Evolutionary conservation across 345 rosid species (phyloP).

Genomic region (Camelina hispida): DNA sequence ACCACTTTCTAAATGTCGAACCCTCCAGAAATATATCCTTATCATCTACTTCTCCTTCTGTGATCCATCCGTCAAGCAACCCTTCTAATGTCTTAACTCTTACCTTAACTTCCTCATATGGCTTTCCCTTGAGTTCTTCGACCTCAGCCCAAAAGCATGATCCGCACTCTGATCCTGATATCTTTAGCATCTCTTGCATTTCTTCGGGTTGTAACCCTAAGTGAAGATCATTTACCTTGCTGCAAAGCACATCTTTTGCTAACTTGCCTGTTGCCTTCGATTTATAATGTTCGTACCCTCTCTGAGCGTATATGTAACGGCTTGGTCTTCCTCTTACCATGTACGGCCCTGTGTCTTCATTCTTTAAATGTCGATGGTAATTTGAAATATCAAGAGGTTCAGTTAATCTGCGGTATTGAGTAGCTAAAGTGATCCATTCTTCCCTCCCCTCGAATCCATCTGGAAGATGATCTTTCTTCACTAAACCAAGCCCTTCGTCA

Average conservation of each 20-base stretch:
- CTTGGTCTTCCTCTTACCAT: slow-evolving; percentile 66
- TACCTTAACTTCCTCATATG: slow-evolving; percentile 21
- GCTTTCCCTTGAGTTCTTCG: slow-evolving; percentile 61
- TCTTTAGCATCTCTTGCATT: not conserved
- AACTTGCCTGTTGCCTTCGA: slow-evolving; percentile 18
- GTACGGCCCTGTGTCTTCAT: slow-evolving; percentile 85
- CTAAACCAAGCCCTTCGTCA: slow-evolving; percentile 73
- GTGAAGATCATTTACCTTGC: slow-evolving; percentile 16
- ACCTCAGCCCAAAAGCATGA: slow-evolving; percentile 84
- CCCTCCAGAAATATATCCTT: slow-evolving; percentile 51
- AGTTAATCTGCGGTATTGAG: slow-evolving; percentile 54
- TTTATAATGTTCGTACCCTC: slow-evolving; percentile 60
- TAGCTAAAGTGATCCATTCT: slow-evolving; percentile 56
- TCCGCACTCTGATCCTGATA: slow-evolving; percentile 31
- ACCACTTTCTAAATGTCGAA: slow-evolving; percentile 59
- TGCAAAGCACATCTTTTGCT: slow-evolving; percentile 1
- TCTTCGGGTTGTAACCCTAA: not conserved
- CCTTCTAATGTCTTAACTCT: slow-evolving; percentile 34
- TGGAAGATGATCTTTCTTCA: slow-evolving; percentile 67
- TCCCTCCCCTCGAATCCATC: slow-evolving; percentile 54
- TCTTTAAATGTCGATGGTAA: slow-evolving; percentile 75
- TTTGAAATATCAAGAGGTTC: slow-evolving; percentile 86
- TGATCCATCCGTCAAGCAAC: slow-evolving; percentile 49
- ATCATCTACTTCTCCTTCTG: slow-evolving; percentile 20
- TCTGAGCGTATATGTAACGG: slow-evolving; percentile 64